Evolutionary conservation across 805 yeast species (phyloP).

Genomic region (Monosporozyma servazzii): DNA sequence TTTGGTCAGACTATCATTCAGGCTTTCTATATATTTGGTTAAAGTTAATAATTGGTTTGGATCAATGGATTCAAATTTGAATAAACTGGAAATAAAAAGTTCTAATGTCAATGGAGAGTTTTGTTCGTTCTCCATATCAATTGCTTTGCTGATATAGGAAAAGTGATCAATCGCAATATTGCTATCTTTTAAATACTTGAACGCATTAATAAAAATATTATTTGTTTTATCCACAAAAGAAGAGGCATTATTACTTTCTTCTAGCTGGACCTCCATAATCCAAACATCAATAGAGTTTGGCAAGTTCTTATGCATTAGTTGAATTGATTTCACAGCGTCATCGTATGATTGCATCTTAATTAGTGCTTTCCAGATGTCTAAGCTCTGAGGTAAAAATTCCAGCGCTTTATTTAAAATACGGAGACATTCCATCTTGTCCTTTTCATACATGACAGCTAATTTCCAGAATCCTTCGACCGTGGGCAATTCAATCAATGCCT

Average conservation of each 20-base stretch:
- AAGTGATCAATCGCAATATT: conserved; percentile 30
- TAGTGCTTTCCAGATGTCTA: conserved; percentile 57
- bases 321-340: conserved; percentile 47
- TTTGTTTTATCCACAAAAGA: conserved; percentile 26
- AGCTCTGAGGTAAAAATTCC: conserved; percentile 54
- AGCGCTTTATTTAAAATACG: conserved; percentile 57
- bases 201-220: conserved; percentile 32
- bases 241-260: conserved; percentile 35
- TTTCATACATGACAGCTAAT: conserved; percentile 51
- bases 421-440: conserved; percentile 37
- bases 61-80: conserved; percentile 30
- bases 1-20: conserved; percentile 25
- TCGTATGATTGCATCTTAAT: conserved; percentile 36
- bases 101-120: conserved; percentile 19
- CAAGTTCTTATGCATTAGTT: conserved; percentile 49
- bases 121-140: background rate
- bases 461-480: conserved; percentile 57
- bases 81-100: conserved; percentile 46
- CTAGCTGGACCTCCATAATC: conserved; percentile 61
- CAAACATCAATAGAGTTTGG: conserved; percentile 47
- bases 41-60: background rate
- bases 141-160: conserved; percentile 40
- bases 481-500: conserved; percentile 63
- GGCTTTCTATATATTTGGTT: conserved; percentile 13
- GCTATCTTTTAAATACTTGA: conserved; percentile 39